Evolutionary conservation across 805 yeast species (phyloP).

Genomic region (Metschnikowia kofuensis): DNA sequence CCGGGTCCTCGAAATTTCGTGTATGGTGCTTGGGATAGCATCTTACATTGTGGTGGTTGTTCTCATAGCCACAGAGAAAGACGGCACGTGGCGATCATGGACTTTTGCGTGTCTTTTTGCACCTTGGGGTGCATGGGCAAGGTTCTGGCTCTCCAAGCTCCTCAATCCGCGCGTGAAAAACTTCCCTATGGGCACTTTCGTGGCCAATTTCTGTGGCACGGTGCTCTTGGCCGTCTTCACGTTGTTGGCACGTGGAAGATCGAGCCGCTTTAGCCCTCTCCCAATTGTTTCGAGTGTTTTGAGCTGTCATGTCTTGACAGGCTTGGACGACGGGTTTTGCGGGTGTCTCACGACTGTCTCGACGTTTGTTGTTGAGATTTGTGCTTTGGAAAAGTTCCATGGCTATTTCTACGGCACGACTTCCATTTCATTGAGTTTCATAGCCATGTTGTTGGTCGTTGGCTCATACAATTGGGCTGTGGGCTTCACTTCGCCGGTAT

Average conservation of each 20-base stretch:
- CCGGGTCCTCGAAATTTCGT: constrained; percentile 21
- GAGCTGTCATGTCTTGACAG: constrained; percentile 51
- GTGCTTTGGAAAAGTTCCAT: constrained; percentile 24
- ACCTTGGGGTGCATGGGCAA: constrained; percentile 62
- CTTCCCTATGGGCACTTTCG: constrained; percentile 55
- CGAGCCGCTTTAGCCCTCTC: constrained; percentile 12
- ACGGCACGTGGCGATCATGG: constrained; percentile 62
- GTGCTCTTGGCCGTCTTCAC: constrained; percentile 42
- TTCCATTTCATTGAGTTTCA: constrained; percentile 49
- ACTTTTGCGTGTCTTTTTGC: constrained; percentile 64
- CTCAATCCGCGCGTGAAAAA: constrained; percentile 41
- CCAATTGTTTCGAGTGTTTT: constrained; percentile 29
- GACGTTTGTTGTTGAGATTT: constrained; percentile 71
- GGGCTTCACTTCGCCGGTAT: constrained; percentile 34
- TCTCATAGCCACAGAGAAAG: constrained; percentile 34
- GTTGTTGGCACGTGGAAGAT: constrained; percentile 44
- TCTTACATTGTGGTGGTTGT: constrained; percentile 37
- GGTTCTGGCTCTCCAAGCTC: constrained; percentile 53
- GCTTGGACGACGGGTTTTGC: constrained; percentile 63
- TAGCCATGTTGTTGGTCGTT: constrained; percentile 51
- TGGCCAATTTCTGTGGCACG: constrained; percentile 49
- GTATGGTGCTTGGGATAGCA: constrained; percentile 23
- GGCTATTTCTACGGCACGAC: constrained; percentile 50
- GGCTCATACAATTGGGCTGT: constrained; percentile 74
- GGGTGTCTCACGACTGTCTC: constrained; percentile 74